Conservation (phyloP, 148 eudicot genomes). For the Pouteria glomerata region DNA sequence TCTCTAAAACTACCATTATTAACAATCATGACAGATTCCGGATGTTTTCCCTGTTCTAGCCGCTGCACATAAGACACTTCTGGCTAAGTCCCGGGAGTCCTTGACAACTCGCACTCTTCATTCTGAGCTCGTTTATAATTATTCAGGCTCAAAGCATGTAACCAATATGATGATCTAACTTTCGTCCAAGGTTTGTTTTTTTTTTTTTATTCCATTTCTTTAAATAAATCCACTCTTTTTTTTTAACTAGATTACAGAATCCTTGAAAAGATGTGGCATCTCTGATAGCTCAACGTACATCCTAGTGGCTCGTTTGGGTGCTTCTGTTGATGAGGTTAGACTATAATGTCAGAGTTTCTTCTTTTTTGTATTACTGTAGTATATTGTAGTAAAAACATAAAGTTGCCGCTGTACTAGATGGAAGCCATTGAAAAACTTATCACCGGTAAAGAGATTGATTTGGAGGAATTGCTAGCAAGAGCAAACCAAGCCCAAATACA, state of each 20-base stretch:
- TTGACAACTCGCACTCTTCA: conserved; percentile 77
- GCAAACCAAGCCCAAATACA: conserved; percentile 69
- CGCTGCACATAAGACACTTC: conserved; percentile 79
- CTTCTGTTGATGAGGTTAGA: conserved; percentile 72
- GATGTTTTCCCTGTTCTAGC: conserved; percentile 89
- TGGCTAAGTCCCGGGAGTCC: conserved; percentile 66
- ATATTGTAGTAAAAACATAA: background rate
- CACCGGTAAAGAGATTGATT: conserved; percentile 67
- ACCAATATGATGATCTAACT: background rate
- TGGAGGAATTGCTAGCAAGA: conserved; percentile 62
- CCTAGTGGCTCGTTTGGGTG: conserved; percentile 78
- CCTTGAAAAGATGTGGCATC: conserved; percentile 90
- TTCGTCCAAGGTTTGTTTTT: background rate
- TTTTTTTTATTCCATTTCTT: too few species aligned
- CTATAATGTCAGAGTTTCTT: background rate
- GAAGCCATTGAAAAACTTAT: conserved; percentile 37
- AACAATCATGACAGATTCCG: conserved; percentile 52
- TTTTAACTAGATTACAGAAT: conserved; percentile 67
- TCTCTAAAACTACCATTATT: conserved; percentile 4
- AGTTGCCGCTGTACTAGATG: conserved; percentile 24
- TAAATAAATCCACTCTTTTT: background rate
- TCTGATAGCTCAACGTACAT: conserved; percentile 65
- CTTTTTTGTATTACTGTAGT: background rate
- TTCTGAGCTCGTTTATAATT: conserved; percentile 92
- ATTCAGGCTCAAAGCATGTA: conserved; percentile 96